These are phyloP conservation scores for Moricandia arvensis DNA, from an alignment of 345 rosid species.

Conservation along the genomic window DNA sequence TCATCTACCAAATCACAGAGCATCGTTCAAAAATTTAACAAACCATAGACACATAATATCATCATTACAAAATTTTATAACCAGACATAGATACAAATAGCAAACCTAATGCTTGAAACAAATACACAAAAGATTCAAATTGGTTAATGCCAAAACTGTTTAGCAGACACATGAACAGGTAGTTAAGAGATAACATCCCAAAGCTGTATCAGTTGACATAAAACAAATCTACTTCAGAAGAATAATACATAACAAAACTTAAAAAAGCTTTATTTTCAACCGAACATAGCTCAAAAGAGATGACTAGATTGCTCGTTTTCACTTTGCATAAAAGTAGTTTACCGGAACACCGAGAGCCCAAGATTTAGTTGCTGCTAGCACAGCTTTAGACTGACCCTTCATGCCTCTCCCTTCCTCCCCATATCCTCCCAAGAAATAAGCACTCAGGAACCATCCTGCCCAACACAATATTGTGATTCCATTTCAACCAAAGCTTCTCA, in stretches of 20 bases:
- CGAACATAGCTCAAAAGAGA: background rate
- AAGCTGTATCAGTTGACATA: background rate
- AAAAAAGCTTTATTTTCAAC: background rate
- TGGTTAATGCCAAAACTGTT: background rate
- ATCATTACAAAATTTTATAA: background rate
- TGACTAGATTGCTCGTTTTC: slow-evolving; percentile 1
- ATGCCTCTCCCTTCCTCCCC: slow-evolving; percentile 78
- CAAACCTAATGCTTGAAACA: background rate
- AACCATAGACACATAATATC: background rate
- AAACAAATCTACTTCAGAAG: background rate
- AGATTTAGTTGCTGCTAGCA: slow-evolving; percentile 72
- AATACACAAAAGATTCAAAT: background rate
- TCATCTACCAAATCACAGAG: background rate
- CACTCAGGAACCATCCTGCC: slow-evolving; percentile 90
- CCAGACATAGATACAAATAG: background rate
- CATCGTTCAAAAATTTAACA: background rate
- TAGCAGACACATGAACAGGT: background rate
- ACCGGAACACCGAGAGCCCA: slow-evolving; percentile 88
- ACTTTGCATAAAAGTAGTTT: slow-evolving; percentile 23
- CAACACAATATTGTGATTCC: background rate
- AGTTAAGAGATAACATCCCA: slow-evolving; percentile 6
- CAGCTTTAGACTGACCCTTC: slow-evolving; percentile 71
- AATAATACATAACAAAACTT: background rate
- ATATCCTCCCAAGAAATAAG: slow-evolving; percentile 90
- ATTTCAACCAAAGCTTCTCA: slow-evolving; percentile 4